phyloP scores from a whole-genome alignment of 805 yeast genomes.

The Ogataea zsoltii region DNA sequence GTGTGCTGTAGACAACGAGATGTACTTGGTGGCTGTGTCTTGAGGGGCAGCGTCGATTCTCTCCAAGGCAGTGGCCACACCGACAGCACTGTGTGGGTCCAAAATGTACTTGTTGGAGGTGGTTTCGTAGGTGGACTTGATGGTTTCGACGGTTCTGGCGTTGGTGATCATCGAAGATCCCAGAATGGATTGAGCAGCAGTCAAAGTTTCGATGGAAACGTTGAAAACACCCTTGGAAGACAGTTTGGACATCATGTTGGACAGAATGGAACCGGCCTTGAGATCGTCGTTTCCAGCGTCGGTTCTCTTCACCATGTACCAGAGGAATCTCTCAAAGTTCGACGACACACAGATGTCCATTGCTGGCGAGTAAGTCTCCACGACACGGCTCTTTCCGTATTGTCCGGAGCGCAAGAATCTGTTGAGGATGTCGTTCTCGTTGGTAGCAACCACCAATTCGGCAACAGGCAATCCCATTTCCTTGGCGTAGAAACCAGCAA shows the following conservation, averaged over 20 bases:
- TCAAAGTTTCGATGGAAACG: slow-evolving; percentile 65
- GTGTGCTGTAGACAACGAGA: slow-evolving; percentile 94
- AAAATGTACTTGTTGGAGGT: slow-evolving; percentile 70
- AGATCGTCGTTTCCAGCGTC: slow-evolving; percentile 54
- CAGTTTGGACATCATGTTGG: slow-evolving; percentile 76
- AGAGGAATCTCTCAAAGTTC: slow-evolving; percentile 92
- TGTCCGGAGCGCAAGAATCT: slow-evolving; percentile 86
- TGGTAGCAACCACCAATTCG: slow-evolving; percentile 88
- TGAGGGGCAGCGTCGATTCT: slow-evolving; percentile 48
- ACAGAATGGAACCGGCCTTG: slow-evolving; percentile 74
- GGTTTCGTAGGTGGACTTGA: slow-evolving; percentile 63
- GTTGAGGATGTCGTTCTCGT: slow-evolving; percentile 91
- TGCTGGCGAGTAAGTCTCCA: slow-evolving; percentile 93
- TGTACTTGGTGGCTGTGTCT: slow-evolving; percentile 44
- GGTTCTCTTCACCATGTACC: slow-evolving; percentile 86
- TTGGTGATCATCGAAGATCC: slow-evolving; percentile 80
- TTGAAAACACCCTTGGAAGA: slow-evolving; percentile 73
- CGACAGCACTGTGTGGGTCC: slow-evolving; percentile 97
- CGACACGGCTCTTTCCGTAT: slow-evolving; percentile 78
- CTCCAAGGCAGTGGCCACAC: slow-evolving; percentile 75
- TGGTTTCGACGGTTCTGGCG: slow-evolving; percentile 75
- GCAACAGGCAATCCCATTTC: slow-evolving; percentile 94
- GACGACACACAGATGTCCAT: slow-evolving; percentile 97
- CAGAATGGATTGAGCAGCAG: slow-evolving; percentile 67
- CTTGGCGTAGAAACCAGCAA: slow-evolving; percentile 94